These are phyloP conservation scores for Phellinidium pouzarii DNA, from an alignment of 1,284 basidiomycete genomes.

Conservation along the genomic window DNA sequence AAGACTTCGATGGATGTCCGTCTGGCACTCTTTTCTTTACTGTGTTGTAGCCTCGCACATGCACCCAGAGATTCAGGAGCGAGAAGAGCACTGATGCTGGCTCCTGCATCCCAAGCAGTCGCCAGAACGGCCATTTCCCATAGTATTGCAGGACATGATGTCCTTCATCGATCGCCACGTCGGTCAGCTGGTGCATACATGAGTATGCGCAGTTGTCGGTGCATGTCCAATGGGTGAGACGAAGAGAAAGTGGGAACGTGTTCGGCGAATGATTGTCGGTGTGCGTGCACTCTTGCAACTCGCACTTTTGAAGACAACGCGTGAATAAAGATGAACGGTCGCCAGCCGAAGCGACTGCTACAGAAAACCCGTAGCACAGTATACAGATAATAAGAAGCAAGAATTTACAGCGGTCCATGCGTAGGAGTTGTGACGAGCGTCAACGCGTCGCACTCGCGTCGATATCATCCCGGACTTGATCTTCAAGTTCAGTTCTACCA, in stretches of 20 bases:
- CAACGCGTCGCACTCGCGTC: too few species aligned
- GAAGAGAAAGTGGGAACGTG: constrained; percentile 40
- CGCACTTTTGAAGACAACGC: constrained; percentile 36
- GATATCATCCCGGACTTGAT: too few species aligned
- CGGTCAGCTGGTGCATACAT: constrained; percentile 83
- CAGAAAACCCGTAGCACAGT: not conserved
- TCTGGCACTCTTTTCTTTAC: constrained; percentile 44
- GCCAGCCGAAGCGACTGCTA: constrained; percentile 41
- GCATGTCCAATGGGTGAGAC: constrained; percentile 71
- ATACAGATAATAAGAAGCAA: not conserved
- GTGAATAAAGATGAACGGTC: constrained; percentile 52
- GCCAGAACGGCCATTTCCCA: constrained; percentile 96
- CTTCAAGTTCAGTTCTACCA: too few species aligned
- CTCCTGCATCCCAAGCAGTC: constrained; percentile 85
- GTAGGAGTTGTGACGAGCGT: not conserved
- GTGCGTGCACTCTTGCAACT: constrained; percentile 31
- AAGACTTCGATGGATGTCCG: constrained; percentile 63
- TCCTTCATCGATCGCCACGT: constrained; percentile 38
- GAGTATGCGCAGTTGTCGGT: constrained; percentile 82
- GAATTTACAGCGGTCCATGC: not conserved
- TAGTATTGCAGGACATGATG: constrained; percentile 70
- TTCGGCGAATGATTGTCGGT: constrained; percentile 26
- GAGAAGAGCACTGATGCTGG: constrained; percentile 91
- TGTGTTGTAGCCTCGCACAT: constrained; percentile 50
- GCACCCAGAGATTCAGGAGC: constrained; percentile 73